Evolutionary conservation across 2,329 filamentous ascomycete species (phyloP).

Genomic region (Talaromyces sp.): DNA sequence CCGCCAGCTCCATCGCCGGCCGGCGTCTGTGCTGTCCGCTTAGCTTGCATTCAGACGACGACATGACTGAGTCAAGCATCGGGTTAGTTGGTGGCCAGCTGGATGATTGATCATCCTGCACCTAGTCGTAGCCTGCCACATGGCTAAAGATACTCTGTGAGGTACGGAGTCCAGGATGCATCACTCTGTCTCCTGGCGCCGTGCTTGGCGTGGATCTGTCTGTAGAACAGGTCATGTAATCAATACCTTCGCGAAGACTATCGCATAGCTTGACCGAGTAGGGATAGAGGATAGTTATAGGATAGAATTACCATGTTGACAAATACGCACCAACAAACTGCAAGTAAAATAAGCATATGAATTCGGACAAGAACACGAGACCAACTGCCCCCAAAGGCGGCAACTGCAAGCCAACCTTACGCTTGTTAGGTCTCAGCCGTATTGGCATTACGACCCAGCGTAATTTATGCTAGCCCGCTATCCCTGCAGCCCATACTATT

Average conservation of each 20-base stretch:
- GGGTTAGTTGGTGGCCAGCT: background rate
- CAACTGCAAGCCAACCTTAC: constrained; percentile 6
- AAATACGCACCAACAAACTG: too few relatives aligned
- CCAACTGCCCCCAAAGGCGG: constrained; percentile 7
- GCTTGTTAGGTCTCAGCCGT: background rate
- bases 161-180: background rate
- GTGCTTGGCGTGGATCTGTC: background rate
- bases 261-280: too few relatives aligned
- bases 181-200: background rate
- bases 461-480: constrained; percentile 3
- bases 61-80: background rate
- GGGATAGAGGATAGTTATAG: background rate
- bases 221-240: background rate
- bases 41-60: constrained; percentile 13
- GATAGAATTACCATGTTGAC: background rate
- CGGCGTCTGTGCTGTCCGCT: constrained; percentile 26
- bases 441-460: background rate
- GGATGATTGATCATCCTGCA: background rate
- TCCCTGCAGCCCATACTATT: constrained; percentile 4
- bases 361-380: constrained; percentile 1
- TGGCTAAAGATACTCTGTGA: background rate
- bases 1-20: constrained; percentile 30
- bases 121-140: background rate
- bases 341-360: too few relatives aligned
- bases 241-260: too few relatives aligned